phyloP scores from a whole-genome alignment of 495 filamentous ascomycete species.

The Penicillium nucicola region DNA sequence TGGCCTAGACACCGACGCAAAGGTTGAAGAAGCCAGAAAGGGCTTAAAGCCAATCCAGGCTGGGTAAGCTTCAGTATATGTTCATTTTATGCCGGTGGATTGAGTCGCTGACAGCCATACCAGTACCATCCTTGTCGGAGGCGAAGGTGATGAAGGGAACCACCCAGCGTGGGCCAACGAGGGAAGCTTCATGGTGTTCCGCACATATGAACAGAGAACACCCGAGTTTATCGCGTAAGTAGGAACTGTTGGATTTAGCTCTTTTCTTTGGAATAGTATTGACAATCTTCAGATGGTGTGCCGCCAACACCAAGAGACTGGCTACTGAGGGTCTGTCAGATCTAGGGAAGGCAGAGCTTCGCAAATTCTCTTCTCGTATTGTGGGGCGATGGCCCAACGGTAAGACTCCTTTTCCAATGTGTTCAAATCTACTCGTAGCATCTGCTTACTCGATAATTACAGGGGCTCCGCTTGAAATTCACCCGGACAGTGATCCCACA shows the following conservation, averaged over 20 bases:
- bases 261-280: not conserved
- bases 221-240: not conserved
- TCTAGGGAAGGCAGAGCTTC: not conserved
- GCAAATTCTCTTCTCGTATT: not conserved
- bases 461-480: not conserved
- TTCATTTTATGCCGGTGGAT: too few species aligned
- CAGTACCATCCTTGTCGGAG: constrained; percentile 1
- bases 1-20: not conserved
- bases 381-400: not conserved
- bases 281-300: not conserved
- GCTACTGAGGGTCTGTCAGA: not conserved
- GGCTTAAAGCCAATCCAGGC: not conserved
- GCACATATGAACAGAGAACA: not conserved
- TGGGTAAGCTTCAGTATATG: not conserved
- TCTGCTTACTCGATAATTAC: not conserved
- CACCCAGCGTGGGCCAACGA: constrained; percentile 1
- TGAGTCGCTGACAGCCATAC: too few species aligned
- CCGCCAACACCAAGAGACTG: not conserved
- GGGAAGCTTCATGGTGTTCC: constrained; percentile 4
- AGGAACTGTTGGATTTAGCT: not conserved
- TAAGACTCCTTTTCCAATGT: not conserved
- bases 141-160: not conserved
- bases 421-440: not conserved
- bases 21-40: not conserved
- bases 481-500: not conserved